A percentile compares a stretch with the other conserved stretches of the same genome.
Conservation (phyloP, 1,139 yeast genomes). For the Candida albicans region DNA sequence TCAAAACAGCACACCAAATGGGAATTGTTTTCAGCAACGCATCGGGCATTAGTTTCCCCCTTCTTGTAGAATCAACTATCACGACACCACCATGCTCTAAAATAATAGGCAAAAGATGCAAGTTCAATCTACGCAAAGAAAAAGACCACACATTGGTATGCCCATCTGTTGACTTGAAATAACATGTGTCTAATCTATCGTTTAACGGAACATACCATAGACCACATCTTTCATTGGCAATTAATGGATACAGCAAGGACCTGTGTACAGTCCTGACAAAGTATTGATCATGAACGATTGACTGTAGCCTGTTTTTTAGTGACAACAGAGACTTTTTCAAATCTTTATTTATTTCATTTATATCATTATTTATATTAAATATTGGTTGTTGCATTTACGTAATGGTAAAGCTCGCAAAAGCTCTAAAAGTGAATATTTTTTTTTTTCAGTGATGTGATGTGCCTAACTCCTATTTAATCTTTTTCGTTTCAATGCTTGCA, state of each 20-base stretch:
- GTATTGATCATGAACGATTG: constrained; percentile 61
- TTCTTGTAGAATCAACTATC: constrained; percentile 80
- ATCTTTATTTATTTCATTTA: constrained; percentile 33
- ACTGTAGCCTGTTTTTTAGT: constrained; percentile 63
- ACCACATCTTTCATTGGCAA: constrained; percentile 87
- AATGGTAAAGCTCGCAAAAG: not conserved
- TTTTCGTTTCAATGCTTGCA: constrained; percentile 33
- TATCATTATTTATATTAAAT: constrained; percentile 16
- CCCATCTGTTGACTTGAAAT: constrained; percentile 91
- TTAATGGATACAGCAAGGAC: constrained; percentile 33
- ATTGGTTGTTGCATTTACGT: constrained; percentile 10
- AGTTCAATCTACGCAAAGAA: constrained; percentile 68
- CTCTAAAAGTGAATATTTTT: not conserved
- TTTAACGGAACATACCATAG: constrained; percentile 65
- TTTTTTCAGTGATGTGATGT: not conserved
- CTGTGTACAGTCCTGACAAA: constrained; percentile 24
- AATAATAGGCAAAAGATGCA: constrained; percentile 61
- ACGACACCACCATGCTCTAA: constrained; percentile 45
- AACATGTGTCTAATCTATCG: constrained; percentile 39
- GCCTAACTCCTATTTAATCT: constrained; percentile 16
- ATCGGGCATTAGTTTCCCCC: constrained; percentile 85
- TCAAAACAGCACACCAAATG: constrained; percentile 86
- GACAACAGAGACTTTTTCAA: constrained; percentile 56
- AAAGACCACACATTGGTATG: constrained; percentile 81
- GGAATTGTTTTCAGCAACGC: constrained; percentile 85